Percentiles rank a stretch among this genome's conserved stretches.
These are phyloP conservation scores for Prunus davidiana DNA, from an alignment of 306 rosid genomes.

Conservation along the genomic window DNA sequence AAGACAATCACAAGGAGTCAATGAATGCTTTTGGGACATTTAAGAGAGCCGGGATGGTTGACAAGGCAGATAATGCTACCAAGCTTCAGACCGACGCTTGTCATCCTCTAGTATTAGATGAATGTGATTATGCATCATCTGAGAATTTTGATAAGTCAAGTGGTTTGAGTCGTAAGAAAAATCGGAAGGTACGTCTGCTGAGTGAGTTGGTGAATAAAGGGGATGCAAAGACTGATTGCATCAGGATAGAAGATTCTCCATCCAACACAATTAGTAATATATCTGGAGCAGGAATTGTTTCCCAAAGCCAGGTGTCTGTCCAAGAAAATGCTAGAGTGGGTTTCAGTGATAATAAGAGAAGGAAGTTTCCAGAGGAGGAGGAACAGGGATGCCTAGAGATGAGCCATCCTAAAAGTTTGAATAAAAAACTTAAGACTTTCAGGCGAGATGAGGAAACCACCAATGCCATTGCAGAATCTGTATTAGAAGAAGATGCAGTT, in stretches of 20 bases:
- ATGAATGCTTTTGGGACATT: slow-evolving; percentile 22
- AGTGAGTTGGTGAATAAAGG: slow-evolving; percentile 70
- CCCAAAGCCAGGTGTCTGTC: slow-evolving; percentile 45
- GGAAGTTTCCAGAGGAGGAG: slow-evolving; percentile 57
- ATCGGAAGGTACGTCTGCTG: slow-evolving; percentile 80
- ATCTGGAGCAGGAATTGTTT: slow-evolving; percentile 40
- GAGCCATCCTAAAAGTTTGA: slow-evolving; percentile 28
- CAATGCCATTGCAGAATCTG: slow-evolving; percentile 25
- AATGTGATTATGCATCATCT: slow-evolving; percentile 37
- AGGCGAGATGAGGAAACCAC: slow-evolving; percentile 38
- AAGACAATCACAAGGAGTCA: slow-evolving; percentile 31
- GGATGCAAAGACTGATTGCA: slow-evolving; percentile 40
- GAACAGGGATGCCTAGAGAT: slow-evolving; percentile 35
- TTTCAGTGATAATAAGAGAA: slow-evolving; percentile 49
- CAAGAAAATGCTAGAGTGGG: slow-evolving; percentile 41
- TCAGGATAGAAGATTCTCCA: slow-evolving; percentile 37
- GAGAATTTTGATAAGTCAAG: slow-evolving; percentile 45
- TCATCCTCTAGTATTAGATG: slow-evolving; percentile 34
- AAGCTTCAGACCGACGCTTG: slow-evolving; percentile 31
- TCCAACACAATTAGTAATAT: slow-evolving; percentile 37
- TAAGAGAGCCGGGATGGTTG: slow-evolving; percentile 22
- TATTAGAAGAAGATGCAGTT: slow-evolving; percentile 36
- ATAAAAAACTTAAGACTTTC: slow-evolving; percentile 32
- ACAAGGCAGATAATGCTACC: slow-evolving; percentile 25
- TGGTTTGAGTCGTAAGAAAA: slow-evolving; percentile 58